These are phyloP conservation scores for Nicotiana noctiflora DNA, from an alignment of 257 asterid species.

Conservation along the genomic window DNA sequence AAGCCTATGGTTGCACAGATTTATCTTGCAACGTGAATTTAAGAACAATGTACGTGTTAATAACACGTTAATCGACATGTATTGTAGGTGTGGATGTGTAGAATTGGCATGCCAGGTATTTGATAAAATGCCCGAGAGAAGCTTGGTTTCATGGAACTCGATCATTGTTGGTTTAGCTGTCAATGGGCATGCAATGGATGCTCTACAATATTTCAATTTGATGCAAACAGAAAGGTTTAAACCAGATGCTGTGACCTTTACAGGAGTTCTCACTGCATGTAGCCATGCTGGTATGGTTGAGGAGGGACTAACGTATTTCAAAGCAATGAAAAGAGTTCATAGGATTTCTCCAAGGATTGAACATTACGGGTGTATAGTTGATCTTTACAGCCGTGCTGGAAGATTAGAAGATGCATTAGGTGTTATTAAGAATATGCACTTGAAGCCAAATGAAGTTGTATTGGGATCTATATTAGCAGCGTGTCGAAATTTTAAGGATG, in stretches of 20 bases:
- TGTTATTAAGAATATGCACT: slow-evolving; percentile 47
- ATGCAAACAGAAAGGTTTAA: slow-evolving; percentile 45
- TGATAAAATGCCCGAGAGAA: slow-evolving; percentile 41
- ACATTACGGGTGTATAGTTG: slow-evolving; percentile 77
- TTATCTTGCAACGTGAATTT: slow-evolving; percentile 21
- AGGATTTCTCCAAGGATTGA: slow-evolving; percentile 54
- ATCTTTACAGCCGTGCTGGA: slow-evolving; percentile 69
- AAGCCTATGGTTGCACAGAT: slow-evolving; percentile 67
- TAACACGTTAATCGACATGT: slow-evolving; percentile 68
- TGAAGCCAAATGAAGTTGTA: slow-evolving; percentile 64
- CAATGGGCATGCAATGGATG: slow-evolving; percentile 50
- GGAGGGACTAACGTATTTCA: slow-evolving; percentile 42
- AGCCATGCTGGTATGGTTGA: slow-evolving; percentile 71
- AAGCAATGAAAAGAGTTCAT: slow-evolving; percentile 35
- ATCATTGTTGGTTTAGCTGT: slow-evolving; percentile 63
- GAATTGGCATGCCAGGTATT: slow-evolving; percentile 60
- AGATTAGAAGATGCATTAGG: slow-evolving; percentile 52
- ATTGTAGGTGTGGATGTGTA: slow-evolving; percentile 64
- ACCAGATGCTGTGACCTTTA: slow-evolving; percentile 72
- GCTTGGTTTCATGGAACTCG: slow-evolving; percentile 76
- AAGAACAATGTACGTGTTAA: slow-evolving; percentile 36
- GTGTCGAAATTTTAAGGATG: slow-evolving; percentile 37
- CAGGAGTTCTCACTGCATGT: slow-evolving; percentile 76
- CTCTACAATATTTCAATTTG: slow-evolving; percentile 36
- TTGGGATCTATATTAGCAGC: slow-evolving; percentile 66